Conservation (phyloP, 306 rosid species). For the Cicer judaicum region DNA sequence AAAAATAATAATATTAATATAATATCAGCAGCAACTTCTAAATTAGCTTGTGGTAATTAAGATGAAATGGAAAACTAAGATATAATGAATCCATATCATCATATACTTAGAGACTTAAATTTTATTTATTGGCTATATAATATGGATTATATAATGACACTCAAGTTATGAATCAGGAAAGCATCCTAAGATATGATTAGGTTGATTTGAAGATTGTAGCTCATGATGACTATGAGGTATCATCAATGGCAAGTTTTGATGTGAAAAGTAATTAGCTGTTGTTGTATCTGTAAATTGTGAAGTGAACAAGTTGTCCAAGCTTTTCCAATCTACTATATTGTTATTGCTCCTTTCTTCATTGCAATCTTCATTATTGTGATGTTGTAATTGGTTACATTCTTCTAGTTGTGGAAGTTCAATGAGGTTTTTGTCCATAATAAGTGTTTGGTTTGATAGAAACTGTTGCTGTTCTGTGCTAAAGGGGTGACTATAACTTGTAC, state of each 20-base stretch:
- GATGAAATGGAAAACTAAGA: conserved; percentile 36
- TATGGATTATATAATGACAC: conserved; percentile 20
- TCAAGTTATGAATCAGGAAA: conserved; percentile 62
- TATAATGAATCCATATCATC: conserved; percentile 45
- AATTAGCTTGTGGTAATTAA: conserved; percentile 43
- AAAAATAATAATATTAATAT: not conserved
- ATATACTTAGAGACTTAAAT: conserved; percentile 29
- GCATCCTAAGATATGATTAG: conserved; percentile 60
- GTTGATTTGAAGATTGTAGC: conserved; percentile 44
- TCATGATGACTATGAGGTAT: conserved; percentile 45
- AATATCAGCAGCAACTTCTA: conserved; percentile 45
- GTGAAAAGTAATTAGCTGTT: conserved; percentile 40
- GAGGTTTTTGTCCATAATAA: conserved; percentile 46
- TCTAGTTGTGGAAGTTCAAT: conserved; percentile 66
- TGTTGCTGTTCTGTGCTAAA: conserved; percentile 47
- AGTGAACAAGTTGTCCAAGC: conserved; percentile 62
- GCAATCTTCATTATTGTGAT: conserved; percentile 50
- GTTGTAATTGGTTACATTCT: conserved; percentile 30
- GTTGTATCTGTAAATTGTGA: conserved; percentile 47
- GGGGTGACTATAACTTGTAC: conserved; percentile 48
- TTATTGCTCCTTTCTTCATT: conserved; percentile 47
- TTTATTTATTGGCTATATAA: conserved; percentile 37
- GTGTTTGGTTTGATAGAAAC: conserved; percentile 37
- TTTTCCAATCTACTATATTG: conserved; percentile 64
- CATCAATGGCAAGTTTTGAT: conserved; percentile 49